Conservation (phyloP, 768 basidiomycete genomes). For the Porphyrellus cyaneotinctus region DNA sequence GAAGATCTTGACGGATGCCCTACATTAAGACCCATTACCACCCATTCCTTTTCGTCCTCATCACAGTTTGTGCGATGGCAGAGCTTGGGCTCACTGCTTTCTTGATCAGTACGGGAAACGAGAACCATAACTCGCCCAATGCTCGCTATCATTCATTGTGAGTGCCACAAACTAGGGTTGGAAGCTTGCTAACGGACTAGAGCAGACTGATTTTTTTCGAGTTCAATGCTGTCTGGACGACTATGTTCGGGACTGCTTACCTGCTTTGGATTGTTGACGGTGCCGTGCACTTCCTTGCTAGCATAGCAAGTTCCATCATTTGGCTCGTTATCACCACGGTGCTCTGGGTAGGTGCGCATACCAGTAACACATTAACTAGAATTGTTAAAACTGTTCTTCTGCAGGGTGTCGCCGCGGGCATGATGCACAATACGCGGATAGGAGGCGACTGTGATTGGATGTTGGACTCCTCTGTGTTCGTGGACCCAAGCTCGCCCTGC, state of each 20-base stretch:
- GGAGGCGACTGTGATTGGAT: conserved; percentile 56
- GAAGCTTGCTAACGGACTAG: conserved; percentile 4
- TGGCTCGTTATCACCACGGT: conserved; percentile 65
- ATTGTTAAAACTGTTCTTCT: conserved; percentile 3
- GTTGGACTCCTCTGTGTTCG: conserved; percentile 33
- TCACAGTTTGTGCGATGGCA: conserved; percentile 62
- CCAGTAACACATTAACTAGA: background rate
- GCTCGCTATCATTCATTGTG: conserved; percentile 62
- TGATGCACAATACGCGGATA: conserved; percentile 60
- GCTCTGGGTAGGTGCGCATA: conserved; percentile 54
- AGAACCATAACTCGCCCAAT: conserved; percentile 56
- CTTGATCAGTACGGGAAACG: conserved; percentile 66
- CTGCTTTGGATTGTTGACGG: conserved; percentile 68
- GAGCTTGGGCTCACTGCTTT: conserved; percentile 75
- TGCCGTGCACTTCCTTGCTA: conserved; percentile 64
- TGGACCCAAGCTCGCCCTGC: conserved; percentile 23
- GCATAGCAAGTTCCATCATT: conserved; percentile 69
- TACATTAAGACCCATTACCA: conserved; percentile 53
- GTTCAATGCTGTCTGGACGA: conserved; percentile 73
- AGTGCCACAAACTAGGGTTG: conserved; percentile 23
- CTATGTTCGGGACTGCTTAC: conserved; percentile 64
- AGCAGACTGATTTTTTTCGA: conserved; percentile 53
- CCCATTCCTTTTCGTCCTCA: conserved; percentile 58
- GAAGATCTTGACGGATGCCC: conserved; percentile 31
- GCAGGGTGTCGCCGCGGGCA: conserved; percentile 63